Percentiles rank a stretch among this genome's conserved stretches.
Evolutionary conservation across 306 rosid genomes (phyloP).

Genomic region (Crataegus laevigata): DNA sequence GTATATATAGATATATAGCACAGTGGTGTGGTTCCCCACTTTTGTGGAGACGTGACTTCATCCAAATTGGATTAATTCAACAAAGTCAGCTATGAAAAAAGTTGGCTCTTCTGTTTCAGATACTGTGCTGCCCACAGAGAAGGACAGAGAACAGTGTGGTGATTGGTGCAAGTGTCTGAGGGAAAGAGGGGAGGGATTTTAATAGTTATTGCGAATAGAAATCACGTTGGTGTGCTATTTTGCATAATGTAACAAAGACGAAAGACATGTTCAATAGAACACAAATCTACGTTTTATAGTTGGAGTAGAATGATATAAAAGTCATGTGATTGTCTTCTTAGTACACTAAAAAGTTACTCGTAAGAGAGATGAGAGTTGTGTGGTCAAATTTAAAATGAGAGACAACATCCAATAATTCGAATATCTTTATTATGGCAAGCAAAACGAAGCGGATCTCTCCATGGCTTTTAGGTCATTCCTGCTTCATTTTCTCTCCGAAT

Average conservation of each 20-base stretch:
- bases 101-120: neutral
- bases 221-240: neutral
- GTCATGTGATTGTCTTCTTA: too few relatives aligned
- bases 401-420: neutral
- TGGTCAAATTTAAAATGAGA: slow-evolving; percentile 7
- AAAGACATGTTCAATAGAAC: too few relatives aligned
- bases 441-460: neutral
- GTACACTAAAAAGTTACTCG: too few relatives aligned
- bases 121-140: neutral
- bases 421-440: neutral
- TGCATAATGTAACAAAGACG: too few relatives aligned
- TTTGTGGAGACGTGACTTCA: neutral
- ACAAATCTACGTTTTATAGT: too few relatives aligned
- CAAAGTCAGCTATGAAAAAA: neutral
- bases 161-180: neutral
- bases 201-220: neutral
- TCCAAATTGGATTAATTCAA: neutral
- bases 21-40: neutral
- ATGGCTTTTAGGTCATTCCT: neutral
- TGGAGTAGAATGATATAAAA: too few relatives aligned
- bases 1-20: too few relatives aligned
- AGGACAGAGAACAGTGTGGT: neutral
- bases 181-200: neutral
- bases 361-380: neutral
- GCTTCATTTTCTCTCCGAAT: neutral